These are phyloP conservation scores for Copromyces sp. DNA, from an alignment of 495 filamentous ascomycete species.

Conservation along the genomic window DNA sequence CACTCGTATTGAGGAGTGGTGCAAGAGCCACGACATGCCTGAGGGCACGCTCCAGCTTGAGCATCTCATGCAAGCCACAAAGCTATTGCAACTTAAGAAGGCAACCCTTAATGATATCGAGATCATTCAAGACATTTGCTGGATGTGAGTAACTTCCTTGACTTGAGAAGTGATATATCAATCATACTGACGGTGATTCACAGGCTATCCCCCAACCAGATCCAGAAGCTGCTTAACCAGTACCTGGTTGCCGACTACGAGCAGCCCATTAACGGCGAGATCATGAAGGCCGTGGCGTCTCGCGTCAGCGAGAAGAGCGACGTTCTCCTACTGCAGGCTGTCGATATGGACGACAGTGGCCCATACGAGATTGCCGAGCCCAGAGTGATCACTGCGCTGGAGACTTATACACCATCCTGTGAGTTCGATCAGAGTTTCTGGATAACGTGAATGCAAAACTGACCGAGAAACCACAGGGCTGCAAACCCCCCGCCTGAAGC, in stretches of 20 bases:
- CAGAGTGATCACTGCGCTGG: slow-evolving; percentile 85
- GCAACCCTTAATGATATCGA: slow-evolving; percentile 98
- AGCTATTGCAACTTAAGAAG: slow-evolving; percentile 97
- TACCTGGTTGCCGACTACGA: slow-evolving; percentile 99
- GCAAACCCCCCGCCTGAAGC: slow-evolving; percentile 88
- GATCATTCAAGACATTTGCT: slow-evolving; percentile 99
- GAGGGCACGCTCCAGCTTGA: slow-evolving; percentile 96
- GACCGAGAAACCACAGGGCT: slow-evolving; percentile 49
- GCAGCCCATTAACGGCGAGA: slow-evolving; percentile 98
- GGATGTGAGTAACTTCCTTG: slow-evolving; percentile 63
- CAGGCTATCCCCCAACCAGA: slow-evolving; percentile 95
- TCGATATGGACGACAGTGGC: slow-evolving; percentile 99
- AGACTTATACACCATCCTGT: slow-evolving; percentile 97
- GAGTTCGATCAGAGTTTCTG: slow-evolving; percentile 26
- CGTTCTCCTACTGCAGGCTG: slow-evolving; percentile 79
- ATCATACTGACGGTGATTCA: slow-evolving; percentile 9
- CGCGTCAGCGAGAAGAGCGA: slow-evolving; percentile 98
- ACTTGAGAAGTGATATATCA: background rate
- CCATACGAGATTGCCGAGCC: slow-evolving; percentile 98
- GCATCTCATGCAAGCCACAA: slow-evolving; percentile 99
- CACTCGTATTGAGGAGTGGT: slow-evolving; percentile 99
- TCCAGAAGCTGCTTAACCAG: slow-evolving; percentile 97
- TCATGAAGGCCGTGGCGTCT: slow-evolving; percentile 98
- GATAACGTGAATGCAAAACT: slow-evolving; percentile 4
- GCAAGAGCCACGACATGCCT: slow-evolving; percentile 99